Evolutionary conservation across 257 asterid genomes (phyloP).

Genomic region (Solanum rostratum): DNA sequence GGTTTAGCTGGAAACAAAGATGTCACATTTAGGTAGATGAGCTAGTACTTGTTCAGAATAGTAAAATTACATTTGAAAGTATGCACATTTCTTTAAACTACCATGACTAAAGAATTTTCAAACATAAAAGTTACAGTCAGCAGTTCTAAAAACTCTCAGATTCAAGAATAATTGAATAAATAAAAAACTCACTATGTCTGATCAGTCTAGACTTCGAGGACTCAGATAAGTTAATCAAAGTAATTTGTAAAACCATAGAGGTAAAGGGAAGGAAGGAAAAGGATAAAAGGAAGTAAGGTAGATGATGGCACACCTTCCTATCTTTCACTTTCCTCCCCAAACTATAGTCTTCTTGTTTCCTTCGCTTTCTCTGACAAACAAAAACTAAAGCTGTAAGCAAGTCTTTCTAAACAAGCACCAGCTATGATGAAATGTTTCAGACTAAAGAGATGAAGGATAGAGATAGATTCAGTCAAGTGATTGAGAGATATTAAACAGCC

Average conservation of each 20-base stretch:
- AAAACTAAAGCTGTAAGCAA: conserved; percentile 8
- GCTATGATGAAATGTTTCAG: conserved; percentile 1
- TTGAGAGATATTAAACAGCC: conserved; percentile 7
- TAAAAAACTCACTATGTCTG: not conserved
- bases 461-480: not conserved
- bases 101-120: not conserved
- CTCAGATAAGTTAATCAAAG: not conserved
- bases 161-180: not conserved
- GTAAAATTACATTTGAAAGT: not conserved
- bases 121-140: not conserved
- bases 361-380: conserved; percentile 63
- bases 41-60: not conserved
- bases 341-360: conserved; percentile 65
- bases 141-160: not conserved
- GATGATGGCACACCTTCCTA: conserved; percentile 41
- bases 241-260: not conserved
- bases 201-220: not conserved
- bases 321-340: conserved; percentile 53
- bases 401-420: not conserved
- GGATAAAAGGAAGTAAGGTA: not conserved
- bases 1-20: not conserved
- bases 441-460: not conserved
- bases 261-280: not conserved
- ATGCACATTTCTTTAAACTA: not conserved
- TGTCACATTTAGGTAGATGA: not conserved